Conservation (phyloP, 805 yeast genomes). For the Ogataea sp. region DNA sequence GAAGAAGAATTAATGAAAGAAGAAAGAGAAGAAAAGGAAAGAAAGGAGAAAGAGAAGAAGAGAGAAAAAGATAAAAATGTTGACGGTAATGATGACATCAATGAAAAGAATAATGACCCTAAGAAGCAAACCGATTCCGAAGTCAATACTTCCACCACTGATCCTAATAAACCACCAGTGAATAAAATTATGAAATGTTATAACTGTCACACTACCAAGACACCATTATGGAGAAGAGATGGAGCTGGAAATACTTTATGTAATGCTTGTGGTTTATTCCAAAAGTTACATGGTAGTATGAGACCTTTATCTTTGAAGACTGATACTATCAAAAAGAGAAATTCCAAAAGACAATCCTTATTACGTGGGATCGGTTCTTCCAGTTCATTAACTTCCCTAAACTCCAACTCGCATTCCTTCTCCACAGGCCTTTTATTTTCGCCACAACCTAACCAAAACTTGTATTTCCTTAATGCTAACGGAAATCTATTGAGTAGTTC, state of each 20-base stretch:
- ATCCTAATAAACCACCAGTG: background rate
- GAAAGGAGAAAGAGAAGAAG: background rate
- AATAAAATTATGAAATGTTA: conserved; percentile 33
- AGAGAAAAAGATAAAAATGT: background rate
- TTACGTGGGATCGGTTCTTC: too few species aligned
- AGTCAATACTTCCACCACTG: background rate
- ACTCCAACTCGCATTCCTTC: too few species aligned
- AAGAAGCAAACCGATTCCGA: background rate
- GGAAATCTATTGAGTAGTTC: too few species aligned
- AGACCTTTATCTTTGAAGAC: conserved; percentile 51
- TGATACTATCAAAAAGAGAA: conserved; percentile 50
- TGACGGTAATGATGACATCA: background rate
- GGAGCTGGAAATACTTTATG: conserved; percentile 52
- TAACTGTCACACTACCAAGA: conserved; percentile 51
- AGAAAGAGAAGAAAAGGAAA: background rate
- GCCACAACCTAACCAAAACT: too few species aligned
- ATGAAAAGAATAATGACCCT: background rate
- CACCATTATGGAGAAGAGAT: conserved; percentile 58
- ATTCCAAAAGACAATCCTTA: conserved; percentile 31
- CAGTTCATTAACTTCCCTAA: too few species aligned
- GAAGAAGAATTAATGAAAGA: background rate
- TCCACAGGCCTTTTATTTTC: too few species aligned
- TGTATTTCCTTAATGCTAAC: too few species aligned
- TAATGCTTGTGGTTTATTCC: conserved; percentile 57
- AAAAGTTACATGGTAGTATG: conserved; percentile 54